Evolutionary conservation across 495 filamentous ascomycete genomes (phyloP).

Genomic region (Penicillium soppii): DNA sequence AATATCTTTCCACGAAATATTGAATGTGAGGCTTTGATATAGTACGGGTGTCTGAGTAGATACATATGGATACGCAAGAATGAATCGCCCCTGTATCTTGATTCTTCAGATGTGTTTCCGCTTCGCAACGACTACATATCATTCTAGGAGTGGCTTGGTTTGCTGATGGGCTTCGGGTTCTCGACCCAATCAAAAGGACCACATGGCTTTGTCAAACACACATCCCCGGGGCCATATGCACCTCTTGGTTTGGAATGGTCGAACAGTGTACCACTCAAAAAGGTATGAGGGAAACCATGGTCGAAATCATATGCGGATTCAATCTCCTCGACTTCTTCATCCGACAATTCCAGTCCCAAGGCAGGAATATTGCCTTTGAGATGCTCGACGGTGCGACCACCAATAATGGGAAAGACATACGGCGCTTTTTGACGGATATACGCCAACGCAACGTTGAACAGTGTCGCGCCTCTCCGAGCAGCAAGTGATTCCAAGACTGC

Average conservation of each 20-base stretch:
- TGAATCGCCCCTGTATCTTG: too few species aligned
- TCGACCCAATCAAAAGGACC: conserved; percentile 46
- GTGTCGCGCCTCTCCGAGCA: conserved; percentile 43
- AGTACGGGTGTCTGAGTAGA: too few species aligned
- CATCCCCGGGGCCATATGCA: conserved; percentile 39
- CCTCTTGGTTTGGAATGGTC: conserved; percentile 24
- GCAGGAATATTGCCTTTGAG: conserved; percentile 67
- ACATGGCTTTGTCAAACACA: conserved; percentile 40
- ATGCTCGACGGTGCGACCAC: conserved; percentile 62
- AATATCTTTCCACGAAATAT: too few species aligned
- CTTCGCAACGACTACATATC: too few species aligned
- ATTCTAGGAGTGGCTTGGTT: neutral
- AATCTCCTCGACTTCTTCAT: conserved; percentile 62
- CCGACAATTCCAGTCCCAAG: conserved; percentile 49
- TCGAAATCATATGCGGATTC: conserved; percentile 59
- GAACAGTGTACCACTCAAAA: conserved; percentile 31
- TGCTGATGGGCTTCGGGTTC: conserved; percentile 15
- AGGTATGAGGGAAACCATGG: conserved; percentile 55
- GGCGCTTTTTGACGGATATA: conserved; percentile 56
- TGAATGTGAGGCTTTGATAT: too few species aligned
- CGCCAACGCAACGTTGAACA: conserved; percentile 51
- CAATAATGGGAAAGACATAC: conserved; percentile 74
- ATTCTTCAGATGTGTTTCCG: too few species aligned
- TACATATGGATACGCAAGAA: too few species aligned
- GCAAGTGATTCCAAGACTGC: conserved; percentile 59